Base-by-base conservation (phyloP, 805 yeast species). In the Teunomyces funiuensis region DNA sequence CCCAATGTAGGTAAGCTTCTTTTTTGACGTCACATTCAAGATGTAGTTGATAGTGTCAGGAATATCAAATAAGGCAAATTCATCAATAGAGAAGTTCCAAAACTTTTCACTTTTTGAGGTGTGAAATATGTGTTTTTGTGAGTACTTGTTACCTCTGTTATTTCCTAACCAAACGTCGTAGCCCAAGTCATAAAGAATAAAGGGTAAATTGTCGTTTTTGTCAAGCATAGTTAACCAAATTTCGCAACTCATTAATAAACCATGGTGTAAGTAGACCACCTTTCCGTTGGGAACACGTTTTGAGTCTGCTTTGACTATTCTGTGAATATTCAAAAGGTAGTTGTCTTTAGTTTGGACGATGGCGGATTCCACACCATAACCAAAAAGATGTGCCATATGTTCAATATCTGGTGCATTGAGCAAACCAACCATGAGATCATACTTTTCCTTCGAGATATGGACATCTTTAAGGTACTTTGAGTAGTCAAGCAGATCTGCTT, bases 91-190 rank as follows among this genome's bases (percentile, higher is more conserved):
- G 57, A 88, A 90, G 63, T 89, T 82, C 98, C 98, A 90, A 61
- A 88, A 91, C 42, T 71, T 67, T 16, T 64, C 63, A 3, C 68
- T 65, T 26, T 61, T 55, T 11, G 71, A 54, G 15, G 64, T 58
- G 40, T 52, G 52, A 30, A 57, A n/a, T 57, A 57, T 33, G 61
- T 91, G 96, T 52, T 89, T 89, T 45, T 83, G 82, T 3, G 95
- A 84, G 65, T 91, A 91, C 66, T 91, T 93, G 65, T 91, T 93
- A 8, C 96, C 96, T 43, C 96, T 73, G 56, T 88, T 88, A 61
- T 88, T 88, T 1, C 98, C 98, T 47, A 91, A 69, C 91, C 95
- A 91, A 5, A 91, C 97, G 57, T 91, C 99, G 61, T 80, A 91
- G 1, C 97, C 97, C 36, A 80, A 59, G 43, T 89, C 88, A 45